Evolutionary conservation across 1,284 basidiomycete species (phyloP).

Genomic region (Earliella scabrosa): DNA sequence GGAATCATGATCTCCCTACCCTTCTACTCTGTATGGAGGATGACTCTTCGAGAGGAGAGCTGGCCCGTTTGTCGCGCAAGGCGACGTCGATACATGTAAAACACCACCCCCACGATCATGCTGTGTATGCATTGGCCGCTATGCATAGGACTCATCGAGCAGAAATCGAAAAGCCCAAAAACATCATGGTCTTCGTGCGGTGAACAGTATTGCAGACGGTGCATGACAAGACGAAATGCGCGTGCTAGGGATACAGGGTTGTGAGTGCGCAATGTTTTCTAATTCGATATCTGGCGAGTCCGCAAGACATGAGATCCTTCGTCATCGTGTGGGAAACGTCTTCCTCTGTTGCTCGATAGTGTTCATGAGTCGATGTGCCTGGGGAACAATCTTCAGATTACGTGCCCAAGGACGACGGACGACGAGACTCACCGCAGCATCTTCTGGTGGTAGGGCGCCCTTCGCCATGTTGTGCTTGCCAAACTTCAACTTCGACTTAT

Average conservation of each 20-base stretch:
- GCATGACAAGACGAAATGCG: background rate
- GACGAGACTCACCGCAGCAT: slow-evolving; percentile 65
- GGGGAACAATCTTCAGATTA: background rate
- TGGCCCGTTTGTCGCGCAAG: slow-evolving; percentile 20
- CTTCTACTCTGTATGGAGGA: slow-evolving; percentile 4
- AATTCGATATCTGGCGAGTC: too few relatives aligned
- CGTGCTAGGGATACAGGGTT: slow-evolving; percentile 1
- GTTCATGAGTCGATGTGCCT: slow-evolving; percentile 42
- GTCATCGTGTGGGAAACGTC: slow-evolving; percentile 27
- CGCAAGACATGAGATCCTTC: too few relatives aligned
- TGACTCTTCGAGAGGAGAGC: slow-evolving; percentile 19
- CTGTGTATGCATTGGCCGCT: slow-evolving; percentile 32
- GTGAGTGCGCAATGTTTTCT: too few relatives aligned
- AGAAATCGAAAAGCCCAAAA: slow-evolving; percentile 37
- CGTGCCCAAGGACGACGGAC: background rate
- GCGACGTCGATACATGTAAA: slow-evolving; percentile 32
- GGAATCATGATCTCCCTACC: slow-evolving; percentile 42
- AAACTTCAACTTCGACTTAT: slow-evolving; percentile 49
- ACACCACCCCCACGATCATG: slow-evolving; percentile 29
- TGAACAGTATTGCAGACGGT: background rate
- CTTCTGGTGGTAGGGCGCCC: slow-evolving; percentile 77
- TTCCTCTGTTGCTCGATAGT: slow-evolving; percentile 63
- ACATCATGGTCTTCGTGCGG: slow-evolving; percentile 23
- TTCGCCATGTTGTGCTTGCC: slow-evolving; percentile 88
- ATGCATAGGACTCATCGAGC: slow-evolving; percentile 34